A percentile compares a stretch with the other conserved stretches of the same genome.
Evolutionary conservation across 805 yeast genomes (phyloP).

Genomic region (Naumovozyma castellii): DNA sequence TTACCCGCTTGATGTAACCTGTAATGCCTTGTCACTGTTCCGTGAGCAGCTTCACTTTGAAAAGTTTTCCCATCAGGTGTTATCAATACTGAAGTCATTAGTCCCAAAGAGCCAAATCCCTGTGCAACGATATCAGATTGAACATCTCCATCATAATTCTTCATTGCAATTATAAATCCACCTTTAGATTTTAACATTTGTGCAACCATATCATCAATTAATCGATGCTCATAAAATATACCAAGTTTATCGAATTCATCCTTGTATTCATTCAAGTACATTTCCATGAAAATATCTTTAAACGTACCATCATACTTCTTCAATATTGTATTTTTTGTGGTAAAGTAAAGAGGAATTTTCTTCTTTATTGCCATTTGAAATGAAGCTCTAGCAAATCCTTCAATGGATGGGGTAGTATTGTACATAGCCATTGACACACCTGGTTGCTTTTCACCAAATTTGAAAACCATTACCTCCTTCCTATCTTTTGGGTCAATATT

Average conservation of each 20-base stretch:
- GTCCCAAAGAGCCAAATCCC: slow-evolving; percentile 92
- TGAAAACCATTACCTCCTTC: slow-evolving; percentile 32
- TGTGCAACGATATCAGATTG: slow-evolving; percentile 97
- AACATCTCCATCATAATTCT: slow-evolving; percentile 96
- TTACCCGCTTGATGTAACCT: slow-evolving; percentile 92
- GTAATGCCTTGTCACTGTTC: slow-evolving; percentile 94
- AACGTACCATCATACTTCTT: slow-evolving; percentile 90
- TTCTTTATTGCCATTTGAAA: slow-evolving; percentile 77
- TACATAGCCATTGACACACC: slow-evolving; percentile 85
- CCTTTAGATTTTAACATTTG: slow-evolving; percentile 95
- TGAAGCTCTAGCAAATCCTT: slow-evolving; percentile 85
- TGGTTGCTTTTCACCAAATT: slow-evolving; percentile 39
- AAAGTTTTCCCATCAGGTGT: slow-evolving; percentile 95
- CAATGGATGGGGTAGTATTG: slow-evolving; percentile 85
- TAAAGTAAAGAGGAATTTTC: slow-evolving; percentile 68
- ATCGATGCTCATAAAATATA: slow-evolving; percentile 93
- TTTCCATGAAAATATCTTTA: slow-evolving; percentile 79
- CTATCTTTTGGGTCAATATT: slow-evolving; percentile 44
- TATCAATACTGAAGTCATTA: slow-evolving; percentile 89
- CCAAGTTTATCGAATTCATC: slow-evolving; percentile 59
- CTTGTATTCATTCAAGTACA: slow-evolving; percentile 65
- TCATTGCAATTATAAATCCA: slow-evolving; percentile 89
- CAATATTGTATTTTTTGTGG: slow-evolving; percentile 89
- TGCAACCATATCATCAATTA: slow-evolving; percentile 97
- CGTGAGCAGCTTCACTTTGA: slow-evolving; percentile 96